Evolutionary conservation across 2,329 filamentous ascomycete genomes (phyloP).

Genomic region (Penicillium sp.): DNA sequence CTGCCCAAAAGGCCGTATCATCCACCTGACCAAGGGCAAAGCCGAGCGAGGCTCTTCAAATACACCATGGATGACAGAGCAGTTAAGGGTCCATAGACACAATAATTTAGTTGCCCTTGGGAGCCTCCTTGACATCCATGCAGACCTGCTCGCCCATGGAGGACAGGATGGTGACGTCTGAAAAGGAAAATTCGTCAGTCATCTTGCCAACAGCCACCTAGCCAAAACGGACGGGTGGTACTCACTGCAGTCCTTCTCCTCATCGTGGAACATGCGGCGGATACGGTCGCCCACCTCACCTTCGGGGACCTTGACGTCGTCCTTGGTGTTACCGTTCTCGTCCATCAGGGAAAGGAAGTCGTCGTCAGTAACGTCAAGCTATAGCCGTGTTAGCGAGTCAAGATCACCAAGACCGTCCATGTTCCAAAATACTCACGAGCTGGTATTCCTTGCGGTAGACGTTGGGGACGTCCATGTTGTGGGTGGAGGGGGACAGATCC

Average conservation of each 20-base stretch:
- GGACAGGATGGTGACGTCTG: constrained; percentile 84
- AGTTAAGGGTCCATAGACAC: too few relatives aligned
- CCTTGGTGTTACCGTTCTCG: constrained; percentile 77
- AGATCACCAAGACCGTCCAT: too few relatives aligned
- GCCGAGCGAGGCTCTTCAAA: too few relatives aligned
- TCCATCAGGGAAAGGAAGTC: constrained; percentile 90
- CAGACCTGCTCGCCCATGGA: constrained; percentile 92
- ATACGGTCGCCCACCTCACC: constrained; percentile 84
- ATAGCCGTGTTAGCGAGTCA: constrained; percentile 6
- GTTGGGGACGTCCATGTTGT: constrained; percentile 80
- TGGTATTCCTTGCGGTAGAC: constrained; percentile 84
- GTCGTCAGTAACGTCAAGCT: constrained; percentile 91
- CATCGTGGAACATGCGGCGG: constrained; percentile 63
- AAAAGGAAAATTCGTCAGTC: too few relatives aligned
- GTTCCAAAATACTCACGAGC: constrained; percentile 61
- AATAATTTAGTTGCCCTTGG: too few relatives aligned
- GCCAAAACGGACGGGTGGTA: too few relatives aligned
- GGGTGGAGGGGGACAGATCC: constrained; percentile 95
- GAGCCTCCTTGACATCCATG: constrained; percentile 91
- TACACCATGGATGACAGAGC: too few relatives aligned
- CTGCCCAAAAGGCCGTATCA: too few relatives aligned
- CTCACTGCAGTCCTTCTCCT: constrained; percentile 93
- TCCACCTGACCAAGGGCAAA: too few relatives aligned
- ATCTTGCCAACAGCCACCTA: too few relatives aligned
- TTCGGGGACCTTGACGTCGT: constrained; percentile 88